Conservation (phyloP, 371 early-diverging fungal genomes). For the Rhizopus sp. region DNA sequence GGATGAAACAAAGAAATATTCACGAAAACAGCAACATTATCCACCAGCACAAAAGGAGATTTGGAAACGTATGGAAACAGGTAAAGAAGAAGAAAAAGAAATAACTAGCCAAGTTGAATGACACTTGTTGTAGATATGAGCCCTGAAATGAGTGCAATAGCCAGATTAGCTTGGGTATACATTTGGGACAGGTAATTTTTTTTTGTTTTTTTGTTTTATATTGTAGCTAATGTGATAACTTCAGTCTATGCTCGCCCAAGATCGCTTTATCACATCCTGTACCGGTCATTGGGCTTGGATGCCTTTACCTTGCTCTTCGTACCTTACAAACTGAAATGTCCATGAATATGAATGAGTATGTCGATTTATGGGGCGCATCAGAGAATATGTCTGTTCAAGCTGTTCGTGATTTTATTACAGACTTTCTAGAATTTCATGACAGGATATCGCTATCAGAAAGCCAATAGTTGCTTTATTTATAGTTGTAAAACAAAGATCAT, state of each 20-base stretch:
- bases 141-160: conserved; percentile 42
- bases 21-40: conserved; percentile 12
- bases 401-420: conserved; percentile 45
- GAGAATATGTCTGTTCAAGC: conserved; percentile 52
- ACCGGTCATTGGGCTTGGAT: conserved; percentile 43
- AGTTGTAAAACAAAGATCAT: not conserved
- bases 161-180: conserved; percentile 45
- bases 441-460: not conserved
- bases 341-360: conserved; percentile 52
- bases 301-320: conserved; percentile 48
- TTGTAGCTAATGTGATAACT: not conserved
- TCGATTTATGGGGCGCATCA: conserved; percentile 50
- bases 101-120: not conserved
- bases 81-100: conserved; percentile 8
- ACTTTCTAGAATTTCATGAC: conserved; percentile 36
- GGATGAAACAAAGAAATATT: conserved; percentile 18
- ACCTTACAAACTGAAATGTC: conserved; percentile 34
- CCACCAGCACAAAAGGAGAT: conserved; percentile 35
- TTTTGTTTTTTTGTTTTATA: not conserved
- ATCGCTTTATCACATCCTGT: conserved; percentile 38
- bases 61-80: conserved; percentile 40
- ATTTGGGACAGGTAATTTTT: conserved; percentile 42
- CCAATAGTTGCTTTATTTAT: not conserved
- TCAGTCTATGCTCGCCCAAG: conserved; percentile 43
- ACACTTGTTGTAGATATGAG: conserved; percentile 32